Evolutionary conservation across 768 basidiomycete genomes (phyloP).

Genomic region (Russula lepida): DNA sequence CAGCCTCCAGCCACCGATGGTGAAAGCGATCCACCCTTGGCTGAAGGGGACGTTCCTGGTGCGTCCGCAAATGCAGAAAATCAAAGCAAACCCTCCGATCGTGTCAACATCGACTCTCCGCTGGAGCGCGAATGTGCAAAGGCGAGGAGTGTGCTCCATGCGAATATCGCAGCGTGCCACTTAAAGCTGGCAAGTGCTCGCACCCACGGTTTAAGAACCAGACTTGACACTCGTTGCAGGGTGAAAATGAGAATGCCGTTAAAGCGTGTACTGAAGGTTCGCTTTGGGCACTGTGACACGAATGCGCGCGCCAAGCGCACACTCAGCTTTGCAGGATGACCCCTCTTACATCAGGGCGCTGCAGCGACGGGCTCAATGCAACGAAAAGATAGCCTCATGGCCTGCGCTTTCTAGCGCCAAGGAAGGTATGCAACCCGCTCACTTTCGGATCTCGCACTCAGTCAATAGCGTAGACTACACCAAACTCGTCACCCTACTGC

Average conservation of each 20-base stretch:
- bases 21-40: conserved; percentile 15
- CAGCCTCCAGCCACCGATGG: conserved; percentile 19
- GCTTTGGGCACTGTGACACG: neutral
- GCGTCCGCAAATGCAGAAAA: conserved; percentile 17
- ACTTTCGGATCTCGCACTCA: neutral
- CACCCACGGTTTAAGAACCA: neutral
- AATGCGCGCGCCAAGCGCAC: conserved; percentile 1
- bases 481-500: conserved; percentile 55
- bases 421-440: conserved; percentile 51
- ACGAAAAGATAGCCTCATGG: conserved; percentile 77
- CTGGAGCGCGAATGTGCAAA: conserved; percentile 44
- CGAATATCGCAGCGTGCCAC: conserved; percentile 85
- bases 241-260: conserved; percentile 17
- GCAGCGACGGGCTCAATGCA: conserved; percentile 80
- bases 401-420: conserved; percentile 71
- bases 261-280: conserved; percentile 22
- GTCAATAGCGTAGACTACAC: conserved; percentile 56
- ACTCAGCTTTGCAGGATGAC: conserved; percentile 77
- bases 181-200: conserved; percentile 56
- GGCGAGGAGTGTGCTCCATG: conserved; percentile 63
- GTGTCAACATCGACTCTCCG: conserved; percentile 24
- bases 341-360: conserved; percentile 81
- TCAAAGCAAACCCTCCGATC: conserved; percentile 18
- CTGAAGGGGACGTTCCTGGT: conserved; percentile 22
- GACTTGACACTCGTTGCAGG: neutral